Evolutionary conservation across 495 filamentous ascomycete genomes (phyloP).

Genomic region (Aspergillus homomorphus): DNA sequence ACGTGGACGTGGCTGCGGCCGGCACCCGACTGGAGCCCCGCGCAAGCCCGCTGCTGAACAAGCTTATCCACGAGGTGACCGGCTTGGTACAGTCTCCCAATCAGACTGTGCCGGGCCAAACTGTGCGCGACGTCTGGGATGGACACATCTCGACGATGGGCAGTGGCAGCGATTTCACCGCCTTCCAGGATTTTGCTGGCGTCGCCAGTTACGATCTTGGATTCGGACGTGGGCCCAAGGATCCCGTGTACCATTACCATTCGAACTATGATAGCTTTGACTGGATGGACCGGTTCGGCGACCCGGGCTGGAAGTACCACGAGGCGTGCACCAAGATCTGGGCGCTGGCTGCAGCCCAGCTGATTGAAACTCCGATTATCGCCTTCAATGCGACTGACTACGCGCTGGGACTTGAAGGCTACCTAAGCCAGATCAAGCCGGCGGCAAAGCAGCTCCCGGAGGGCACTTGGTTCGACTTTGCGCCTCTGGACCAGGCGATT

Average conservation of each 20-base stretch:
- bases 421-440: slow-evolving; percentile 54
- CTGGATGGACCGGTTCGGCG: slow-evolving; percentile 72
- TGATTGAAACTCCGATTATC: slow-evolving; percentile 48
- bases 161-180: slow-evolving; percentile 70
- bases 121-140: slow-evolving; percentile 61
- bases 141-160: slow-evolving; percentile 64
- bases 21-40: slow-evolving; percentile 47
- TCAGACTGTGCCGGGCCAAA: slow-evolving; percentile 59
- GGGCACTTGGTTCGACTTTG: slow-evolving; percentile 40
- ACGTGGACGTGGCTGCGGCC: slow-evolving; percentile 62
- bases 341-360: slow-evolving; percentile 45
- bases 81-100: slow-evolving; percentile 75
- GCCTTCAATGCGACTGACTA: slow-evolving; percentile 50
- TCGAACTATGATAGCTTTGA: slow-evolving; percentile 74
- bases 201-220: slow-evolving; percentile 62
- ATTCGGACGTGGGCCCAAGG: slow-evolving; percentile 41
- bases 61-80: slow-evolving; percentile 68
- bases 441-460: slow-evolving; percentile 32
- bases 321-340: slow-evolving; percentile 57
- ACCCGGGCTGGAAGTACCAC: slow-evolving; percentile 61
- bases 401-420: slow-evolving; percentile 38
- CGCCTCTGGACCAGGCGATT: slow-evolving; percentile 46
- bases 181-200: slow-evolving; percentile 71
- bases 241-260: slow-evolving; percentile 71
- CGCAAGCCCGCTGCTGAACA: slow-evolving; percentile 73